Percentiles rank a stretch among this genome's conserved stretches.
Evolutionary conservation across 768 basidiomycete species (phyloP).

Genomic region (Russula brevipes): DNA sequence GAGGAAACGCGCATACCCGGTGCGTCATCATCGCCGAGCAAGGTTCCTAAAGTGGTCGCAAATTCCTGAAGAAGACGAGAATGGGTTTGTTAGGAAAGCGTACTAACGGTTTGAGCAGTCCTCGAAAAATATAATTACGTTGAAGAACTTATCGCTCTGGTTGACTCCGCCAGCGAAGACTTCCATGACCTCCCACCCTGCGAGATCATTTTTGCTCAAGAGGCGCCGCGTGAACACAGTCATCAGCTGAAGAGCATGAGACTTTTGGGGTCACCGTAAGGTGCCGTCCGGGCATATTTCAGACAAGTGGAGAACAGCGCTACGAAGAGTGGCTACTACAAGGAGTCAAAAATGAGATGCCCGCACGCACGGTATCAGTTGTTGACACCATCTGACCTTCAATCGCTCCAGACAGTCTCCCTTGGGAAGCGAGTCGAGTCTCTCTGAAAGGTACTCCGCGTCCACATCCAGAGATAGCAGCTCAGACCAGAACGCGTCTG

Average conservation of each 20-base stretch:
- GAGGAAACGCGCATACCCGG: slow-evolving; percentile 37
- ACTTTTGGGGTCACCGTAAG: slow-evolving; percentile 35
- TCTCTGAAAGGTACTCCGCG: slow-evolving; percentile 38
- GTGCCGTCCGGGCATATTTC: slow-evolving; percentile 34
- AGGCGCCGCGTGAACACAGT: slow-evolving; percentile 43
- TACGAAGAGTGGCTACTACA: slow-evolving; percentile 47
- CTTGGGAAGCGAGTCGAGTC: slow-evolving; percentile 41
- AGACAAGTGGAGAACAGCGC: slow-evolving; percentile 46
- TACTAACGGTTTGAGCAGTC: not conserved
- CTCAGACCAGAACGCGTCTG: slow-evolving; percentile 47
- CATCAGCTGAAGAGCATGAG: slow-evolving; percentile 49
- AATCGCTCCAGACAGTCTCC: slow-evolving; percentile 44
- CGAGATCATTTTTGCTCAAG: slow-evolving; percentile 48
- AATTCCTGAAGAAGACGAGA: slow-evolving; percentile 39
- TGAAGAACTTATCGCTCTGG: slow-evolving; percentile 55
- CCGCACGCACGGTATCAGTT: not conserved
- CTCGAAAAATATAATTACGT: slow-evolving; percentile 34
- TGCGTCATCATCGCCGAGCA: slow-evolving; percentile 41
- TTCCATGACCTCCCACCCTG: slow-evolving; percentile 73
- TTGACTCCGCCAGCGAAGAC: slow-evolving; percentile 56
- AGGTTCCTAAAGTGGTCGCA: slow-evolving; percentile 42
- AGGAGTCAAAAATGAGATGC: slow-evolving; percentile 21
- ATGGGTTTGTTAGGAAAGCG: not conserved
- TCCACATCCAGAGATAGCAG: slow-evolving; percentile 52
- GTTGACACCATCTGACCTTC: slow-evolving; percentile 42